Base-by-base conservation (phyloP, 139 green algal species). In the Tetraselmis chui region DNA sequence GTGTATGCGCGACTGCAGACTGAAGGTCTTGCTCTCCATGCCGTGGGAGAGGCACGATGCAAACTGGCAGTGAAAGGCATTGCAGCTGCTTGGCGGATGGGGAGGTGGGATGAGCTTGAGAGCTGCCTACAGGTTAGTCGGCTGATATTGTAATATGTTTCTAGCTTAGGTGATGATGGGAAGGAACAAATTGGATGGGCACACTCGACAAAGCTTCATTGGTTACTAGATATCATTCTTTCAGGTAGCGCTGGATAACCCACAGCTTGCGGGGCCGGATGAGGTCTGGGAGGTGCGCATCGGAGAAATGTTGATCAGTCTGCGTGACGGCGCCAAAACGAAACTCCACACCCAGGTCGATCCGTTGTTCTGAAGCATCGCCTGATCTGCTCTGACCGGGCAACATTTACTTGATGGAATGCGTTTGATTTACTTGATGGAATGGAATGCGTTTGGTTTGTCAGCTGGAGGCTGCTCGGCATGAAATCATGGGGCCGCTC, bases 71-170 rank as follows among this genome's bases (percentile, higher is more conserved):
- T 92, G 1, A 45, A 84, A 23, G 95, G 93, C 1, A 88, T 95
- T 25, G 92, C 92, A 1, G 93, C 94, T 18, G 89, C 93, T 0
- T 99, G 96, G 96, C 90, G 95, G 0, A 86, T 98, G 84, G 96
- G 95, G 0, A 78, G 88, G 23, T 98, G 95, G 96, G 83, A 88
- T 0, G 30, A 87, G n/a, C 85, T 98, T 80, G 85, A 93, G 5
- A 82, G 85, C 2, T 94, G 93, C 78, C 74, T 95, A 30, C 75
- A 76, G 29, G 59, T 85, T 2, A 81, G 83, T 1, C 83, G 58
- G 5, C n/a, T n/a, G n/a, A n/a, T n/a, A n/a, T n/a, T n/a, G n/a
- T n/a, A n/a, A n/a, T n/a, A n/a, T n/a, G n/a, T n/a, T n/a, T n/a
- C n/a, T n/a, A n/a, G n/a, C n/a, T n/a, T n/a, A n/a, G n/a, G n/a